A percentile compares a stretch with the other conserved stretches of the same genome.
Conservation (phyloP, 345 rosid species). For the Gynandropsis gynandra region DNA sequence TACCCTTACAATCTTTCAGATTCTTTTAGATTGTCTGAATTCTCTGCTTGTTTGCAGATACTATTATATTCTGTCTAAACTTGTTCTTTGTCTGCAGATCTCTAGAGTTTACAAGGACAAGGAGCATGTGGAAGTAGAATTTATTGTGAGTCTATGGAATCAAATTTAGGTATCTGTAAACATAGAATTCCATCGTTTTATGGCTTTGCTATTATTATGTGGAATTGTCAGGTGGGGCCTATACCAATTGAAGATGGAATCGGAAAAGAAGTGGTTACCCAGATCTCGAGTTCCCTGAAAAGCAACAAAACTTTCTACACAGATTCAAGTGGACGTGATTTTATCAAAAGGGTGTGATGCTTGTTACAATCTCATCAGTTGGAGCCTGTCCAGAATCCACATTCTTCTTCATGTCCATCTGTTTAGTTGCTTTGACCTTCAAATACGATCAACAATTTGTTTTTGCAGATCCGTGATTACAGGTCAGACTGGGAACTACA, state of each 20-base stretch:
- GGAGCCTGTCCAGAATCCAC: neutral
- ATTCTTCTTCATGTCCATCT: conserved; percentile 7
- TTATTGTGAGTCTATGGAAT: conserved; percentile 51
- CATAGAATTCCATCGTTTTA: neutral
- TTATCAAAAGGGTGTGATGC: conserved; percentile 54
- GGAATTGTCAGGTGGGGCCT: conserved; percentile 50
- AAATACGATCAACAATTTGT: conserved; percentile 7
- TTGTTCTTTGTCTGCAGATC: conserved; percentile 40
- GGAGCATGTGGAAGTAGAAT: conserved; percentile 95
- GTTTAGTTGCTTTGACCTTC: neutral
- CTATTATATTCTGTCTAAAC: conserved; percentile 13
- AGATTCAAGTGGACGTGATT: conserved; percentile 83
- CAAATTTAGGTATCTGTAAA: conserved; percentile 9
- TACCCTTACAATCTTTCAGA: conserved; percentile 5
- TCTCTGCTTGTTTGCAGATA: conserved; percentile 12
- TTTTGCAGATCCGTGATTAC: conserved; percentile 78
- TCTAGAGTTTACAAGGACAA: conserved; percentile 73
- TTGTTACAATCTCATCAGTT: conserved; percentile 9
- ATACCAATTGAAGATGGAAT: conserved; percentile 60
- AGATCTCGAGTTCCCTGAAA: conserved; percentile 49
- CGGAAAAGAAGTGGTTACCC: conserved; percentile 70
- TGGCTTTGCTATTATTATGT: conserved; percentile 12
- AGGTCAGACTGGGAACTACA: conserved; percentile 87
- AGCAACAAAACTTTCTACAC: conserved; percentile 64
- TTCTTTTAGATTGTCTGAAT: neutral